Evolutionary conservation across 805 yeast species (phyloP).

Genomic region (Kodamaea nitidulidarum): DNA sequence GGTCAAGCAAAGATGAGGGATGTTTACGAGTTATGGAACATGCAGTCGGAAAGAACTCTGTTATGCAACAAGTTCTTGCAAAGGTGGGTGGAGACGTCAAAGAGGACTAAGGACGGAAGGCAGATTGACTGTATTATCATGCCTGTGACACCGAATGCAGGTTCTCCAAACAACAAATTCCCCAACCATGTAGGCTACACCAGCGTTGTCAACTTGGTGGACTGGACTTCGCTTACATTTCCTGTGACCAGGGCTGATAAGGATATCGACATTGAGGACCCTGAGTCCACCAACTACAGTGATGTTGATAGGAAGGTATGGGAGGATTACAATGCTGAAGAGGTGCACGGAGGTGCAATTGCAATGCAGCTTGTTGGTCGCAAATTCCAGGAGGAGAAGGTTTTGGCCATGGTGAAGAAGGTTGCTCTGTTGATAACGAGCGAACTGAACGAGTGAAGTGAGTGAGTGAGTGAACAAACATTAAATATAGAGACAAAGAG

Average conservation of each 20-base stretch:
- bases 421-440: constrained; percentile 7
- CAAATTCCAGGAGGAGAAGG: constrained; percentile 60
- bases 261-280: constrained; percentile 30
- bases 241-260: constrained; percentile 58
- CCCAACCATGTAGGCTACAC: constrained; percentile 47
- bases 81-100: constrained; percentile 35
- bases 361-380: constrained; percentile 64
- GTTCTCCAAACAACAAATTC: constrained; percentile 31
- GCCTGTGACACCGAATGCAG: constrained; percentile 47
- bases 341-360: constrained; percentile 57
- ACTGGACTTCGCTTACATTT: constrained; percentile 32
- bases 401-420: constrained; percentile 44
- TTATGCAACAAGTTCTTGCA: constrained; percentile 34
- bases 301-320: constrained; percentile 44
- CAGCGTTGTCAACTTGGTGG: constrained; percentile 26
- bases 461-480: background rate
- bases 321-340: constrained; percentile 41
- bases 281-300: constrained; percentile 26
- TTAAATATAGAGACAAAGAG: no score
- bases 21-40: constrained; percentile 39
- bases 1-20: constrained; percentile 31
- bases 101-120: constrained; percentile 33
- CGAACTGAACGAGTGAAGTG: no score
- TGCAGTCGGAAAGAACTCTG: constrained; percentile 30
- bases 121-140: constrained; percentile 47